A percentile compares a stretch with the other conserved stretches of the same genome.
phyloP scores from a whole-genome alignment of 2,329 filamentous ascomycete species.

The Colletotrichum zoysiae region DNA sequence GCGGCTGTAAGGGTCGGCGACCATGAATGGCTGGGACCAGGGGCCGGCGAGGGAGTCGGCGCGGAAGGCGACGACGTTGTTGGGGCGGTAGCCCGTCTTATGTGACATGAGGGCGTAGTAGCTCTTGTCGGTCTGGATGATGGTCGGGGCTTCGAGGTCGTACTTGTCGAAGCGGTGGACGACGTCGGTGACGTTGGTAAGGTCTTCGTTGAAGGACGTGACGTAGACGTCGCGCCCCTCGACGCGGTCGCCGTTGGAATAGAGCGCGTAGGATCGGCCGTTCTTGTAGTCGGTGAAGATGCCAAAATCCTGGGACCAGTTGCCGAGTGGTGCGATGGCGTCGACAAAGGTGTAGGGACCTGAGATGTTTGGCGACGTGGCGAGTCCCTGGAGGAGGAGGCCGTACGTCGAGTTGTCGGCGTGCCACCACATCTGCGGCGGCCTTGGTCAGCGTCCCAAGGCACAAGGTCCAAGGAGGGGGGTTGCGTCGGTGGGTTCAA shows the following conservation, averaged over 20 bases:
- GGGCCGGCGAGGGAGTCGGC: conserved; percentile 62
- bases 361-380: conserved; percentile 63
- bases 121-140: conserved; percentile 69
- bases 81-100: conserved; percentile 73
- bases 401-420: conserved; percentile 70
- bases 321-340: conserved; percentile 67
- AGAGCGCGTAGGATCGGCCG: conserved; percentile 67
- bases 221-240: conserved; percentile 70
- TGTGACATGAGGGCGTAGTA: conserved; percentile 73
- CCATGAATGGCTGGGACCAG: conserved; percentile 65
- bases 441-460: conserved; percentile 14
- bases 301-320: conserved; percentile 74
- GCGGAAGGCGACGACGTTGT: conserved; percentile 69
- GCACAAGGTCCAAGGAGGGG: too few species aligned
- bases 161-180: conserved; percentile 69
- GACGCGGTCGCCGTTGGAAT: conserved; percentile 68
- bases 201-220: conserved; percentile 64
- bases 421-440: conserved; percentile 69
- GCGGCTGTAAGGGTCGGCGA: conserved; percentile 62
- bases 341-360: conserved; percentile 68
- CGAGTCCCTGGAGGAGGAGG: conserved; percentile 67
- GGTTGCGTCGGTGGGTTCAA: neutral
- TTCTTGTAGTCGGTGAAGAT: conserved; percentile 72
- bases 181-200: conserved; percentile 64
- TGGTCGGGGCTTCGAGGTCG: conserved; percentile 71